Base-by-base conservation (phyloP, 306 rosid species). In the Glycine tomentella region DNA sequence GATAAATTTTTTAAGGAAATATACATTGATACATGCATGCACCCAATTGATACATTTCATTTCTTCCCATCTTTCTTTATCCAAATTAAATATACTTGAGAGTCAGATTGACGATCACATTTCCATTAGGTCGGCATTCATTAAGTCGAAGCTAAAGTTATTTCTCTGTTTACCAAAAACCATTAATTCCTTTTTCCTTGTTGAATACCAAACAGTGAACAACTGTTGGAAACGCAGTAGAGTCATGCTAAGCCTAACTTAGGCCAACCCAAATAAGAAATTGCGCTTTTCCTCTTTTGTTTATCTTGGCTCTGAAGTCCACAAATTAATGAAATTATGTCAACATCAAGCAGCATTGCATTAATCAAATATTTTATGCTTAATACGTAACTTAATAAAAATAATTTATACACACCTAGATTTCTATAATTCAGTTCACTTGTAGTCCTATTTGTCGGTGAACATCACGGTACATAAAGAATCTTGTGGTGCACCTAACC, bases 81-180 rank as follows among this genome's bases (percentile, higher is more conserved):
- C 40, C 5, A 36, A 36, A 36, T 36, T 25, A 25, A 25, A 36
- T 10, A 14, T 61, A 3, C 38, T 57, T 2, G 12, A 57, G 12
- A 57, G 38, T 59, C 65, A 59, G 6, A 25, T 34, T 63, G 5
- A 63, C 10, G 4, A 63, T 40, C 31, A 14, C 12, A 65, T 65
- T 40, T 36, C 5, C 20, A 14, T 64, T 15, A 64, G 9, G 11
- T 38, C 3, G 25, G 70, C 7, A 38, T 13, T 40, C 25, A 65
- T 65, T n/a, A 14, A 63, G 15, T 31, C 33, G 15, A 0, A 2
- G 69, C 8, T 40, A 38, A 65, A 34, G 6, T 36, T 3, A 61
- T 63, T 65, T 14, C 70, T 64, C 49, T 6, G 70, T 7, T 63
- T 63, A 63, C 72, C 33, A 38, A 63, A 40, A 66, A 3, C 25